Percentiles rank a stretch among this genome's conserved stretches.
phyloP scores from a whole-genome alignment of 1,139 yeast species.

The Diutina scorzettiae region DNA sequence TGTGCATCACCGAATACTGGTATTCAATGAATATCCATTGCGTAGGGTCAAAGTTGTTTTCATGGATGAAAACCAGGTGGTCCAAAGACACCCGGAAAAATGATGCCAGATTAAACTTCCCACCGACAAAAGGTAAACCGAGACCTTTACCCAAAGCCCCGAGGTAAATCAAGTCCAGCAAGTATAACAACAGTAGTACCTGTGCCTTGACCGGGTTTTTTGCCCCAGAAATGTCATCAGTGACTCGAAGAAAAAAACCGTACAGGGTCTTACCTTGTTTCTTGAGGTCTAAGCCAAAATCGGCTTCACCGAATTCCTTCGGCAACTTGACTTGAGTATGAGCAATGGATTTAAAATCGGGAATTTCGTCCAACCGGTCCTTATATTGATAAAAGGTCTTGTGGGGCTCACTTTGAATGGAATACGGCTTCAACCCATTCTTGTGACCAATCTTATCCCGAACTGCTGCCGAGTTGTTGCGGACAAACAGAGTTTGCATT shows the following conservation, averaged over 20 bases:
- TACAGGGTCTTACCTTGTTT: constrained; percentile 17
- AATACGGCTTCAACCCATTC: constrained; percentile 16
- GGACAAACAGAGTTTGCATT: constrained; percentile 24
- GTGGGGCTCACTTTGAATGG: constrained; percentile 22
- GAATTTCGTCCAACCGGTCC: constrained; percentile 18
- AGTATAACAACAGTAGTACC: constrained; percentile 15
- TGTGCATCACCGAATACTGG: constrained; percentile 24
- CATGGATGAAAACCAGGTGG: constrained; percentile 31
- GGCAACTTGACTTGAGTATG: constrained; percentile 17
- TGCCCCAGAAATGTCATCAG: constrained; percentile 18
- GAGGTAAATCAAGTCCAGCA: constrained; percentile 25
- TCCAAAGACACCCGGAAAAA: constrained; percentile 32
- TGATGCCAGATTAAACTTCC: constrained; percentile 10
- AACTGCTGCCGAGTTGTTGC: constrained; percentile 15
- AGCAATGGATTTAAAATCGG: constrained; percentile 17
- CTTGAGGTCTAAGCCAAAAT: constrained; percentile 12
- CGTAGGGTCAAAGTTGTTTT: constrained; percentile 29
- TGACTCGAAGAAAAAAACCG: constrained; percentile 24
- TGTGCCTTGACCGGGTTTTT: constrained; percentile 15
- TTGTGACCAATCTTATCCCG: constrained; percentile 12
- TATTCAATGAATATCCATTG: constrained; percentile 27
- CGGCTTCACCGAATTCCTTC: constrained; percentile 16
- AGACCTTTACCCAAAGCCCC: constrained; percentile 14
- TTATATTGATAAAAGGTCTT: constrained; percentile 21
- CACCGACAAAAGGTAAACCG: constrained; percentile 7